phyloP scores from a whole-genome alignment of 1,139 yeast species.

The Hemisphaericaspora xylofermentans region DNA sequence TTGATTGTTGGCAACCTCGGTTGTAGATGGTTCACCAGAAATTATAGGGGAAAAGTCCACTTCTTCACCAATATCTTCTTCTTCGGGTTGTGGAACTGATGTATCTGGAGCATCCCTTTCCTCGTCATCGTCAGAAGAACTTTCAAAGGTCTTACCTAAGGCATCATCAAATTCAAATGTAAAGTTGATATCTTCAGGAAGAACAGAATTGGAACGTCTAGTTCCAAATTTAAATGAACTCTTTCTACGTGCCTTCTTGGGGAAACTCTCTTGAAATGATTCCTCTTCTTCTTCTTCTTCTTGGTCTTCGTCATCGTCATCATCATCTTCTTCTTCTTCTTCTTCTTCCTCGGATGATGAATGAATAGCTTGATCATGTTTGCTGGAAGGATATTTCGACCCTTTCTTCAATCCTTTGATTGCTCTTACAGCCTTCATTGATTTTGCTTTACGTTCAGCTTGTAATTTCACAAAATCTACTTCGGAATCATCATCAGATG shows the following conservation, averaged over 20 bases:
- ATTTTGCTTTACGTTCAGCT: slow-evolving; percentile 60
- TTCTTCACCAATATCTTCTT: slow-evolving; percentile 76
- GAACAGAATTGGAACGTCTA: slow-evolving; percentile 39
- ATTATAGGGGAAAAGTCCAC: slow-evolving; percentile 23
- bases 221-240: slow-evolving; percentile 35
- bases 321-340: slow-evolving; percentile 13
- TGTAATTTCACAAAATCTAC: slow-evolving; percentile 71
- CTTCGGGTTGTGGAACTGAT: slow-evolving; percentile 15
- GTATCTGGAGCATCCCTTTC: slow-evolving; percentile 11
- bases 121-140: slow-evolving; percentile 12
- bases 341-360: slow-evolving; percentile 5
- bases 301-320: slow-evolving; percentile 4
- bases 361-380: slow-evolving; percentile 14
- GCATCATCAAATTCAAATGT: slow-evolving; percentile 54
- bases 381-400: slow-evolving; percentile 8
- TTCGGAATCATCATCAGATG: slow-evolving; percentile 64
- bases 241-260: slow-evolving; percentile 13
- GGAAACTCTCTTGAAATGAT: slow-evolving; percentile 6
- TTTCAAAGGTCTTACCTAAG: slow-evolving; percentile 5
- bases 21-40: slow-evolving; percentile 12
- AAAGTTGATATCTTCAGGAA: slow-evolving; percentile 55
- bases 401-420: slow-evolving; percentile 26
- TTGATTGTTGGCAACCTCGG: slow-evolving; percentile 14
- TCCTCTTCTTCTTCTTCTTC: slow-evolving; percentile 13
- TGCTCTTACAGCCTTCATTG: slow-evolving; percentile 51